Conservation (phyloP, 306 rosid genomes). For the Myrica gale region DNA sequence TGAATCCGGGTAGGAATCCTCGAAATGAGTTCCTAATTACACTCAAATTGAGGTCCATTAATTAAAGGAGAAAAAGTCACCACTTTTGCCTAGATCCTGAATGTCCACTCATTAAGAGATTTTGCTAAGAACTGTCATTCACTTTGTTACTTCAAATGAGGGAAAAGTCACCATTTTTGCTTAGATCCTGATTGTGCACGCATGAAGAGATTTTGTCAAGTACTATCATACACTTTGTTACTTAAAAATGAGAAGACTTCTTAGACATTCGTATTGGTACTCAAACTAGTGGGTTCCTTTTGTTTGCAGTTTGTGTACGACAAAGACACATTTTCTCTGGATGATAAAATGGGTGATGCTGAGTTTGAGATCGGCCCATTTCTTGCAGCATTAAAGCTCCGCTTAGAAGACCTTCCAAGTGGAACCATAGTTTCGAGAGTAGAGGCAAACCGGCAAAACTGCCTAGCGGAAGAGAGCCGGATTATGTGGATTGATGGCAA, state of each 20-base stretch:
- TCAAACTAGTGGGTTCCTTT: background rate
- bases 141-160: background rate
- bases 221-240: background rate
- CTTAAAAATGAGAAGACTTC: background rate
- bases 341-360: conserved; percentile 90
- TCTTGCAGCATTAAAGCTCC: conserved; percentile 46
- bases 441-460: conserved; percentile 54
- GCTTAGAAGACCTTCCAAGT: conserved; percentile 33
- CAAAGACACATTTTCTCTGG: conserved; percentile 57
- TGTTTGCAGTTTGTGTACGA: conserved; percentile 68
- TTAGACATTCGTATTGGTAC: background rate
- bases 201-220: background rate
- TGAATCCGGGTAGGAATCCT: background rate
- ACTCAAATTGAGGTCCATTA: background rate
- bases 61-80: background rate
- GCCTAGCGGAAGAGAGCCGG: conserved; percentile 70
- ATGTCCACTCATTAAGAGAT: background rate
- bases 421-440: conserved; percentile 53
- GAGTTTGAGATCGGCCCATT: conserved; percentile 57
- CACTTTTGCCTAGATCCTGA: background rate
- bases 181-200: background rate
- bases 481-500: conserved; percentile 51
- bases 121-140: background rate
- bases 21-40: background rate
- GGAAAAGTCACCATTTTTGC: background rate